phyloP scores from a whole-genome alignment of 148 eudicot genomes.

The Diospyros lotus region DNA sequence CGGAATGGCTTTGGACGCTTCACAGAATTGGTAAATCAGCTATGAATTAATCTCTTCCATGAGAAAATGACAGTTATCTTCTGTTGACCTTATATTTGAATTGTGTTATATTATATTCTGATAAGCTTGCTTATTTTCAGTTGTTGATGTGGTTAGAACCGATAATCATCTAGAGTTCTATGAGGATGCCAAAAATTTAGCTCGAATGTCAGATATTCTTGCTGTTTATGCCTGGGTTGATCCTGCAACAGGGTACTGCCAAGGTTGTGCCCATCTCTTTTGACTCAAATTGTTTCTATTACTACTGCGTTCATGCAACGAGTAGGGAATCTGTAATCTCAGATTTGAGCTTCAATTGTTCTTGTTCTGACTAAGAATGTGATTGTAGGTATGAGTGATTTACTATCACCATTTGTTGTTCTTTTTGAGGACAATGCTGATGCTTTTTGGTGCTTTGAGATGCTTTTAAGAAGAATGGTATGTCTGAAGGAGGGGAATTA shows the following conservation, averaged over 20 bases:
- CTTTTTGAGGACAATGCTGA: slow-evolving; percentile 97
- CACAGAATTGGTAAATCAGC: slow-evolving; percentile 69
- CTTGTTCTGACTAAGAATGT: slow-evolving; percentile 16
- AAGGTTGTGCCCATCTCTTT: slow-evolving; percentile 52
- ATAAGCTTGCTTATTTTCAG: slow-evolving; percentile 38
- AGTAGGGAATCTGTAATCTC: background rate
- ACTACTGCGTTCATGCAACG: background rate
- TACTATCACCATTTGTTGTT: slow-evolving; percentile 91
- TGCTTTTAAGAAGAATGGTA: slow-evolving; percentile 96
- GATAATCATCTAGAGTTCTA: slow-evolving; percentile 92
- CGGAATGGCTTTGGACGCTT: slow-evolving; percentile 99
- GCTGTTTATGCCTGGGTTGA: slow-evolving; percentile 99
- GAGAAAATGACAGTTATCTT: background rate
- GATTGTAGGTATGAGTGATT: slow-evolving; percentile 88
- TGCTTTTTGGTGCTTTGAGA: slow-evolving; percentile 99
- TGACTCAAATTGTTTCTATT: slow-evolving; percentile 6
- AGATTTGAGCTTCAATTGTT: slow-evolving; percentile 5
- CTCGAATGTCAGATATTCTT: slow-evolving; percentile 98
- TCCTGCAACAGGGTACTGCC: slow-evolving; percentile 97
- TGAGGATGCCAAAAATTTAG: slow-evolving; percentile 83
- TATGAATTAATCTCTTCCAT: background rate
- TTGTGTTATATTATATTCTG: slow-evolving; percentile 11
- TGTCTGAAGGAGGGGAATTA: slow-evolving; percentile 3
- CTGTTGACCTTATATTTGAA: background rate
- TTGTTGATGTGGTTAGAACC: slow-evolving; percentile 97